Percentiles rank a stretch among this genome's conserved stretches.
Evolutionary conservation across 2,329 filamentous ascomycete genomes (phyloP).

Genomic region (Didymella lethalis): DNA sequence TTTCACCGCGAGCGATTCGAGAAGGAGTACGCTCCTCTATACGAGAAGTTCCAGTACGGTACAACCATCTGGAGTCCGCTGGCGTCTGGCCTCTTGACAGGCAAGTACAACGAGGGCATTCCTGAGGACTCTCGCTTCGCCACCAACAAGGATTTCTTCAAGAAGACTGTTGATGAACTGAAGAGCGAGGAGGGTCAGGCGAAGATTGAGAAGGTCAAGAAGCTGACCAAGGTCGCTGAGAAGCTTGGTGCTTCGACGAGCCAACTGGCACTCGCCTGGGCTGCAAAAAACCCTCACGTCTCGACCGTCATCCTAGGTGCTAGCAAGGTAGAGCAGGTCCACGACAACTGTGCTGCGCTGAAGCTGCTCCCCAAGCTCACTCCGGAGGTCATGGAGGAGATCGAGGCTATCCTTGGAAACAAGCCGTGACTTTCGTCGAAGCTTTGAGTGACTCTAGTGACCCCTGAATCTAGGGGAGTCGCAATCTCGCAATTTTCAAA

Average conservation of each 20-base stretch:
- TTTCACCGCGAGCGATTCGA: constrained; percentile 69
- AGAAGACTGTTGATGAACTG: constrained; percentile 62
- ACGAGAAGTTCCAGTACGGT: constrained; percentile 64
- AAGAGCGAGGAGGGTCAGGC: constrained; percentile 59
- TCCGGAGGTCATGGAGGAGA: constrained; percentile 51
- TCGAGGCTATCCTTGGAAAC: constrained; percentile 51
- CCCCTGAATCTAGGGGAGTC: not conserved
- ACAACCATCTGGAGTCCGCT: constrained; percentile 66
- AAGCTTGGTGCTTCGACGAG: constrained; percentile 57
- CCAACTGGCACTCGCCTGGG: constrained; percentile 67
- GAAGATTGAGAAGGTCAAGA: constrained; percentile 66
- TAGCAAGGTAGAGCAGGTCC: constrained; percentile 59
- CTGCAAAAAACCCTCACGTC: constrained; percentile 66
- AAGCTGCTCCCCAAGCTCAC: constrained; percentile 53
- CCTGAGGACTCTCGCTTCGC: constrained; percentile 68
- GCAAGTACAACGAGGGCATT: constrained; percentile 71
- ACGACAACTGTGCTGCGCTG: constrained; percentile 59
- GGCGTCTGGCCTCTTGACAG: constrained; percentile 64
- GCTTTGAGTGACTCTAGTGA: constrained; percentile 3
- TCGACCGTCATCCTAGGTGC: constrained; percentile 64
- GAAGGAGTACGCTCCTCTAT: constrained; percentile 67
- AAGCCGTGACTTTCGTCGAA: constrained; percentile 43
- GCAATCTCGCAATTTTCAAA: not conserved
- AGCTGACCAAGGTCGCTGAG: constrained; percentile 60
- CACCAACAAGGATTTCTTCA: constrained; percentile 65